Evolutionary conservation across 2,329 filamentous ascomycete genomes (phyloP), one percentile per base, ranked within the genome.

Genomic region (Zopfia rhizophila): DNA sequence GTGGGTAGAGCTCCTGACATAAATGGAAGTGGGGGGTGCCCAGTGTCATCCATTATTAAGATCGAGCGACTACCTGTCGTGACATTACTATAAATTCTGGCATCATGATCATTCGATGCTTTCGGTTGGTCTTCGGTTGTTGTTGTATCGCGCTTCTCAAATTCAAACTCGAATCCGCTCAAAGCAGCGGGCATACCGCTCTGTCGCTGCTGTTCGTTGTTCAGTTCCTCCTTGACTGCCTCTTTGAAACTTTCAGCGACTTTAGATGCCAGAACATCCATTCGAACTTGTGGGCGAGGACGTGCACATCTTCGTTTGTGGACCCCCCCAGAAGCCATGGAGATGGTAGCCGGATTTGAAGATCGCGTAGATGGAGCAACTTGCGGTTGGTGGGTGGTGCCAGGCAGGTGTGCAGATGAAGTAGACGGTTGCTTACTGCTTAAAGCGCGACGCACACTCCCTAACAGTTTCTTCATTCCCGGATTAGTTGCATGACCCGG

Each of bases 61-160:
- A 96, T 95, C 0, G 91, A 96, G 64, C 92, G 88, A 76, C 90
- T 96, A n/a, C 90, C 89, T 8, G 80, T 79, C 0, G 91, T 94
- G 31, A 93, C 82, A 44, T 77, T 77, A 53, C 81, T 84, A 39
- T 76, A 63, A 24, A 72, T 66, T 13, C 68, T 56, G 80, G 72
- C 41, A 55, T 65, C 47, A 48, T 72, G 47, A 13, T 42, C 39
- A 7, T 51, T 48, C 3, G 31, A 40, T 8, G 37, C 41, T 4
- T 48, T 51, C 22, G 33, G 45, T 13, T 28, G 44, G 4, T 58
- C 47, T 7, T 60, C 48, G 4, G 47, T 41, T 2, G 44, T 40
- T 12, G 51, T 39, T 4, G 61, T 48, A 7, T 54, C 49, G 10
- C 49, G 55, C 13, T 58, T 61, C 12, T 69, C 63, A 30, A 70